These are phyloP conservation scores for Kazachstania kunashirensis DNA, from an alignment of 805 yeast genomes.

Conservation along the genomic window DNA sequence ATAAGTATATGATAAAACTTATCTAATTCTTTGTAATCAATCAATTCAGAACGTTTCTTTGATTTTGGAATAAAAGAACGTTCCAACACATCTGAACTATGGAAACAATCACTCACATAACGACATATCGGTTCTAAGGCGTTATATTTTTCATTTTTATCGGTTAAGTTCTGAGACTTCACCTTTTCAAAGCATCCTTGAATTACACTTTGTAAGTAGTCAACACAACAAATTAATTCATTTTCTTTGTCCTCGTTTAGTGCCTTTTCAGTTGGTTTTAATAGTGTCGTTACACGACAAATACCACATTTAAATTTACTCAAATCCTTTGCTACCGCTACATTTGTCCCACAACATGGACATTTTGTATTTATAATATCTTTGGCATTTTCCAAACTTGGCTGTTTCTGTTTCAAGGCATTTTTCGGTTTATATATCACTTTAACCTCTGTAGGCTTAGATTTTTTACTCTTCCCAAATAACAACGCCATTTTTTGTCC, in stretches of 20 bases:
- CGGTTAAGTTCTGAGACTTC: background rate
- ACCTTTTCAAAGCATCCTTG: conserved; percentile 1
- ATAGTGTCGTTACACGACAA: conserved; percentile 42
- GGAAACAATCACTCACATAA: conserved; percentile 39
- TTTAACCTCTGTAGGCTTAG: conserved; percentile 3
- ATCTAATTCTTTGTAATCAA: conserved; percentile 41
- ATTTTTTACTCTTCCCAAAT: conserved; percentile 3
- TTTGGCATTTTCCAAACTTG: background rate
- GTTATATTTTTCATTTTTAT: conserved; percentile 12
- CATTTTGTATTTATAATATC: conserved; percentile 21
- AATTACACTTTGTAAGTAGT: conserved; percentile 6
- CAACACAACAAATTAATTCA: conserved; percentile 3
- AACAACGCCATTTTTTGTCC: conserved; percentile 4
- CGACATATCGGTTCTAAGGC: conserved; percentile 43
- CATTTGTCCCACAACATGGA: conserved; percentile 39
- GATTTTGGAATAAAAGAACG: conserved; percentile 39
- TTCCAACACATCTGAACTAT: conserved; percentile 40
- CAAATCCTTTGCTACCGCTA: conserved; percentile 32
- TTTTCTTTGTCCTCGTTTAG: background rate
- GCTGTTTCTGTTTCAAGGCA: background rate
- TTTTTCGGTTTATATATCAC: conserved; percentile 2
- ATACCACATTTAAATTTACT: conserved; percentile 47
- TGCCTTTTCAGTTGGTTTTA: background rate
- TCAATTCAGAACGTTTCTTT: conserved; percentile 15
- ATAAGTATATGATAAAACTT: conserved; percentile 38